Conservation (phyloP, 179 eudicot species). For the Actinidia chinensis region DNA sequence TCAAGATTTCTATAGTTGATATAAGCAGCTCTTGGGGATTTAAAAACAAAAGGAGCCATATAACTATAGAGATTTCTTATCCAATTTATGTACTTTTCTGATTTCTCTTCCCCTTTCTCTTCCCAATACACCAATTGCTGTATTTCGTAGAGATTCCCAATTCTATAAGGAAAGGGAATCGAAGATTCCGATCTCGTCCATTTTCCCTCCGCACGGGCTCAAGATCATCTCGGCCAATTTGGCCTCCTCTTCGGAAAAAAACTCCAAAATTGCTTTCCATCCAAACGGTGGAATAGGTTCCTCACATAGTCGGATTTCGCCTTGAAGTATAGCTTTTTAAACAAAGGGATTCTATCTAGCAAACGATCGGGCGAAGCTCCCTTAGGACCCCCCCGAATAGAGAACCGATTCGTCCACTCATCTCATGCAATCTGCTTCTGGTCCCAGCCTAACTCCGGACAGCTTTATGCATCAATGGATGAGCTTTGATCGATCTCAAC, state of each 20-base stretch:
- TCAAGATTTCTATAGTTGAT: too few relatives aligned
- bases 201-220: constrained; percentile 13
- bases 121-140: constrained; percentile 41
- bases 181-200: constrained; percentile 1
- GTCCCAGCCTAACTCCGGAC: constrained; percentile 22
- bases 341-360: background rate
- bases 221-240: background rate
- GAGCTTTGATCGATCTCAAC: constrained; percentile 8
- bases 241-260: background rate
- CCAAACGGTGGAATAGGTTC: background rate
- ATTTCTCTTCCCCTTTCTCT: constrained; percentile 17
- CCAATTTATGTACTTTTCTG: background rate
- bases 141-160: constrained; percentile 45
- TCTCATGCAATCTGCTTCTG: constrained; percentile 9
- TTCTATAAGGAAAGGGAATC: constrained; percentile 8
- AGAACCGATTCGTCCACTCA: constrained; percentile 19
- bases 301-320: constrained; percentile 19
- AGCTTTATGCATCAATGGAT: constrained; percentile 9
- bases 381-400: background rate
- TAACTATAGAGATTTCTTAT: background rate
- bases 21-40: too few relatives aligned
- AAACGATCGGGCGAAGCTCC: background rate
- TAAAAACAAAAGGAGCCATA: too few relatives aligned
- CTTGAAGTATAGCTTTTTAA: background rate
- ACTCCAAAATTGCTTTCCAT: constrained; percentile 20